A percentile compares a stretch with the other conserved stretches of the same genome.
These are phyloP conservation scores for Plasmodium knowlesi DNA, from an alignment of 169 alveolate genomes.

Conservation along the genomic window DNA sequence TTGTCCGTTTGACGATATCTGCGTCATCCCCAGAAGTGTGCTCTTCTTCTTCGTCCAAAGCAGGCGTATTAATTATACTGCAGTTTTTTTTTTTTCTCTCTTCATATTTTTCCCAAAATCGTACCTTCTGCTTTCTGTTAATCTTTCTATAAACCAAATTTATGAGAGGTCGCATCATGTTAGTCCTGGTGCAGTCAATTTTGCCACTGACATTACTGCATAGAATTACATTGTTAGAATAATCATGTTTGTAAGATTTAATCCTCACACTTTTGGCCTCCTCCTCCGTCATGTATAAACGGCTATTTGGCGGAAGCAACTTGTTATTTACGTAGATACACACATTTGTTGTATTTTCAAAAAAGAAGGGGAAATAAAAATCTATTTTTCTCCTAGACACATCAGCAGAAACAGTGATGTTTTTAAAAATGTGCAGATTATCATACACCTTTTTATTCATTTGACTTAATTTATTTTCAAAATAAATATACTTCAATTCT, in stretches of 20 bases:
- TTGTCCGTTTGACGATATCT: neutral
- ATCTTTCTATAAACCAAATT: constrained; percentile 69
- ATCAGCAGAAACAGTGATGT: constrained; percentile 78
- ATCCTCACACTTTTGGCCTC: constrained; percentile 77
- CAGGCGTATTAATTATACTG: neutral
- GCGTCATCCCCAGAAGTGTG: neutral
- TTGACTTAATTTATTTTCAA: constrained; percentile 72
- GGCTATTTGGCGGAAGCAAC: constrained; percentile 78
- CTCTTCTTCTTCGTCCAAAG: neutral
- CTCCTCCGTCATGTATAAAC: constrained; percentile 83
- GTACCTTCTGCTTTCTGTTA: constrained; percentile 43
- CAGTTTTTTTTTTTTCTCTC: constrained; percentile 17
- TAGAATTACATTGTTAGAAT: constrained; percentile 71
- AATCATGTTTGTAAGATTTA: constrained; percentile 77
- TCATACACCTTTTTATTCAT: constrained; percentile 62
- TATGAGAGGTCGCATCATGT: constrained; percentile 72
- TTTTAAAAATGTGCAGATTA: constrained; percentile 65
- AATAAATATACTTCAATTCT: constrained; percentile 64
- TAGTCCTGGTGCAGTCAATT: constrained; percentile 80
- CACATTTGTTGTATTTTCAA: constrained; percentile 81
- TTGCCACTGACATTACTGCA: constrained; percentile 78
- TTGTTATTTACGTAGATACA: constrained; percentile 77
- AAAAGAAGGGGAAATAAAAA: constrained; percentile 80
- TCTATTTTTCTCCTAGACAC: constrained; percentile 81
- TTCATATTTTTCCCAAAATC: constrained; percentile 74